These are phyloP conservation scores for Solanum corneliomulleri DNA, from an alignment of 257 asterid genomes.

Conservation along the genomic window DNA sequence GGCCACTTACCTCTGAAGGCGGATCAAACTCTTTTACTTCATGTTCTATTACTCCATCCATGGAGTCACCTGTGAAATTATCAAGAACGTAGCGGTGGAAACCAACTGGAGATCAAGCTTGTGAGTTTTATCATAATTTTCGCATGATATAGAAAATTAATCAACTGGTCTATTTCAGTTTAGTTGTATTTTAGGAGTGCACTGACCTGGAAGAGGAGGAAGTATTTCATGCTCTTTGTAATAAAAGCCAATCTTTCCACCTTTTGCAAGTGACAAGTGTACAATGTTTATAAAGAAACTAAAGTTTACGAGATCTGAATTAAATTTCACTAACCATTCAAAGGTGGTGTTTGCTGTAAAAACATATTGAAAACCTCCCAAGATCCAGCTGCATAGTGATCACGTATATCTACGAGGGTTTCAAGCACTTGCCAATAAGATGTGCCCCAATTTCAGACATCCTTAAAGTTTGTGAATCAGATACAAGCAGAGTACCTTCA, in stretches of 20 bases:
- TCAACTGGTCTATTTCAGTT: not conserved
- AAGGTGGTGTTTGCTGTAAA: slow-evolving; percentile 61
- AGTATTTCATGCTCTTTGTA: slow-evolving; percentile 84
- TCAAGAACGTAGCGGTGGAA: slow-evolving; percentile 59
- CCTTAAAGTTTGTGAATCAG: not conserved
- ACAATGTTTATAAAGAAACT: not conserved
- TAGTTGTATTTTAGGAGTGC: not conserved
- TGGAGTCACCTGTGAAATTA: slow-evolving; percentile 40
- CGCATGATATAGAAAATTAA: not conserved
- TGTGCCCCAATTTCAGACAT: not conserved
- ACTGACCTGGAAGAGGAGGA: slow-evolving; percentile 87
- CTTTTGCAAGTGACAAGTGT: slow-evolving; percentile 18
- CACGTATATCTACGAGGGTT: slow-evolving; percentile 48
- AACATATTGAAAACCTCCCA: slow-evolving; percentile 66
- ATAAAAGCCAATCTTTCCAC: slow-evolving; percentile 89
- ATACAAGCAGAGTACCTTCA: slow-evolving; percentile 49
- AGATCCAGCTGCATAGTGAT: slow-evolving; percentile 61
- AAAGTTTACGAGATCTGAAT: not conserved
- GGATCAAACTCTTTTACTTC: slow-evolving; percentile 65
- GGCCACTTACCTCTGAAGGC: slow-evolving; percentile 57
- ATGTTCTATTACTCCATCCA: slow-evolving; percentile 45
- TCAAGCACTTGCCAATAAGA: not conserved
- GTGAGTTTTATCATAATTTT: not conserved
- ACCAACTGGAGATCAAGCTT: slow-evolving; percentile 46
- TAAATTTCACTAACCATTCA: slow-evolving; percentile 44